phyloP scores from a whole-genome alignment of 257 asterid genomes.

The Fraxinus americana region DNA sequence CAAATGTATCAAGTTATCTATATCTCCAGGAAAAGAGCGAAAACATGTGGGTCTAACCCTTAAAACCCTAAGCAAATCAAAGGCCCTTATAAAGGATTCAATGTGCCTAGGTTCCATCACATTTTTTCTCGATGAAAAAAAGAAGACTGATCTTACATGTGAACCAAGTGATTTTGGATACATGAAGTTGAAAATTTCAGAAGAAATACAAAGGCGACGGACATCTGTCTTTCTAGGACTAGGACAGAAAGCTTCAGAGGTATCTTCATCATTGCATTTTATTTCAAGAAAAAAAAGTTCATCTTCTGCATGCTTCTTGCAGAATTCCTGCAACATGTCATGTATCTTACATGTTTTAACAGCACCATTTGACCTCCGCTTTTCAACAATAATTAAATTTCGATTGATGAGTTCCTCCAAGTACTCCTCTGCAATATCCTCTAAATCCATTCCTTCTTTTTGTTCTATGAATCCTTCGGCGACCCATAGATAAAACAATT shows the following conservation, averaged over 20 bases:
- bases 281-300: not conserved
- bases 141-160: constrained; percentile 26
- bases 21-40: constrained; percentile 9
- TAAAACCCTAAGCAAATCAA: constrained; percentile 25
- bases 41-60: constrained; percentile 21
- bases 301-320: constrained; percentile 7
- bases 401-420: constrained; percentile 51
- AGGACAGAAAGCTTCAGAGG: not conserved
- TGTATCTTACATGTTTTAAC: constrained; percentile 55
- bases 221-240: not conserved
- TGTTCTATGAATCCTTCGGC: constrained; percentile 62
- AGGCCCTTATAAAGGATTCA: constrained; percentile 12
- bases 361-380: constrained; percentile 39
- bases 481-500: constrained; percentile 50
- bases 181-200: not conserved
- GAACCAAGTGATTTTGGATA: not conserved
- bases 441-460: constrained; percentile 44
- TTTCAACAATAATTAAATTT: constrained; percentile 47
- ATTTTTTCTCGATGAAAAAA: not conserved
- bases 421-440: constrained; percentile 51
- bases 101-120: not conserved
- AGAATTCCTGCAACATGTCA: constrained; percentile 36
- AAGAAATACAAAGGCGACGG: constrained; percentile 24
- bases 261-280: constrained; percentile 17
- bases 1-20: constrained; percentile 37